Base-by-base conservation (phyloP, 225 moss, liverwort and hornwort species). In the Pseudoscleropodium purum region DNA sequence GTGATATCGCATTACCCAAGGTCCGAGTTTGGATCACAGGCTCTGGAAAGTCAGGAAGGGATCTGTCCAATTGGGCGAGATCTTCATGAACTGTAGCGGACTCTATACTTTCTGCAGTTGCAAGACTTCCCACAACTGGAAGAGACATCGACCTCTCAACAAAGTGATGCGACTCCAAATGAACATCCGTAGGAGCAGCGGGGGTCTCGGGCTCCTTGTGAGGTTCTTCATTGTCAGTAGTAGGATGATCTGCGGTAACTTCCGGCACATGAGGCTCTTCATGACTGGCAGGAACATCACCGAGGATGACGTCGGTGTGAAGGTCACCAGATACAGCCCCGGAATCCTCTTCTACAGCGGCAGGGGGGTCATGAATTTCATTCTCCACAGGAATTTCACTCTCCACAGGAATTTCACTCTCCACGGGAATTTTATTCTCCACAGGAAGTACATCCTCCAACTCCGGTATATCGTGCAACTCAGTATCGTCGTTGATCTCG, bases 141-240 rank as follows among this genome's bases (percentile, higher is more conserved):
- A 94, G 89, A 65, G 94, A 92, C 87, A 91, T 61, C 68, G 92
- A 91, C 87, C 94, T 91, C 63, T 94, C 92, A 57, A 92, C 88
- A 64, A 74, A 91, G 85, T 87, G 90, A 88, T 62, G 80, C 34
- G 67, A 54, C 64, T 92, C 93, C 75, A 84, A 43, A 45, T 41
- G 66, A 88, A 79, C 87, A 81, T 88, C 88, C 41, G 27, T 54
- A 84, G 68, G 75, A 81, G 64, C 67, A 81, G 83, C 85, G 51
- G 79, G 76, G 74, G 31, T 43, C 84, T 92, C 91, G 37, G 39
- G 33, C 47, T 76, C 68, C 76, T 78, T 49, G 79, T 39, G 73
- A 79, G 76, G 66, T 82, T 69, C 86, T 75, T 91, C 83, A 61
- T 45, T 87, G 63, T 82, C 83, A 89, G 56, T 11, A 62, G 61